Evolutionary conservation across 192 early-diverging fungal genomes (phyloP).

Genomic region (Coemansia asiatica): DNA sequence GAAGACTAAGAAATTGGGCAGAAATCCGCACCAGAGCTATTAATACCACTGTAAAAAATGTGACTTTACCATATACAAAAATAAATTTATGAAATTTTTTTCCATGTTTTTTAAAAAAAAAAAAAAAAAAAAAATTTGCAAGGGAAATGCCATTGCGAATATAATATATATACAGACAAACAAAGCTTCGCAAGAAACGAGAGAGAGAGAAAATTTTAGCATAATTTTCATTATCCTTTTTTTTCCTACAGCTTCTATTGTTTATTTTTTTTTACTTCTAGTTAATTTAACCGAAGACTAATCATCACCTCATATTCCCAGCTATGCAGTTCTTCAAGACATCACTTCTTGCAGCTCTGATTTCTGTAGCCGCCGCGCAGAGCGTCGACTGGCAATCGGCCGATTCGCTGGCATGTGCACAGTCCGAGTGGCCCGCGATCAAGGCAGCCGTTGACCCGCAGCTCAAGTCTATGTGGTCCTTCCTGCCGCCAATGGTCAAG

Average conservation of each 20-base stretch:
- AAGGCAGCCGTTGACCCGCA: conserved; percentile 24
- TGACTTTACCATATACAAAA: no score
- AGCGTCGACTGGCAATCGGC: conserved; percentile 28
- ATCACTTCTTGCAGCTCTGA: conserved; percentile 20
- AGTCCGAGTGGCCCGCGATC: conserved; percentile 24
- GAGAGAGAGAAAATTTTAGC: no score
- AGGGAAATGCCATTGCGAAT: neutral
- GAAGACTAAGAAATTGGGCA: no score
- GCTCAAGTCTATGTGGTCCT: conserved; percentile 16
- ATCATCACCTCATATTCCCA: neutral
- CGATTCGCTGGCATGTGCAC: conserved; percentile 24
- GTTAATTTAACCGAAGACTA: no score
- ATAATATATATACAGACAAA: no score
- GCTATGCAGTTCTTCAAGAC: conserved; percentile 33
- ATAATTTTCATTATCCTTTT: no score
- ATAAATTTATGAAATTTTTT: neutral
- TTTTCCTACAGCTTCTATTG: no score
- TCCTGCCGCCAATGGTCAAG: conserved; percentile 26
- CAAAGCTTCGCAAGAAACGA: no score
- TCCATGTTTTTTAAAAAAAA: neutral
- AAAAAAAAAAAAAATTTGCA: neutral
- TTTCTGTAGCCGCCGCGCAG: conserved; percentile 7
- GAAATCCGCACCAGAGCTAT: no score
- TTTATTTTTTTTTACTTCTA: no score
- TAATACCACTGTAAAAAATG: neutral